Base-by-base conservation (phyloP, 345 rosid species). In the Syzygium aqueum region DNA sequence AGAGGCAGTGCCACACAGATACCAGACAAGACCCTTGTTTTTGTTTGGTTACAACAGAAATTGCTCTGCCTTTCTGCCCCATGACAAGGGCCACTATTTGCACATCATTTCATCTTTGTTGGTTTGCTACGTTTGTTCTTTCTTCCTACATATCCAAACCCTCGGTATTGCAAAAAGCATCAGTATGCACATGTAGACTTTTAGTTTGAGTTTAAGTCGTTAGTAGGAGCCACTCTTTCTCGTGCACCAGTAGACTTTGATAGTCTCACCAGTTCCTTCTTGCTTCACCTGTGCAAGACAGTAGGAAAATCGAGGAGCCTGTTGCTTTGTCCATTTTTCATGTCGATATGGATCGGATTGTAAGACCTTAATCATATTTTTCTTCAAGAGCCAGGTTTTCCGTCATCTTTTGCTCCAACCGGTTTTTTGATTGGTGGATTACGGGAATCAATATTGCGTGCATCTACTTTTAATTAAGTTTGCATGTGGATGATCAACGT, bases 11-110 rank as follows among this genome's bases (percentile, higher is more conserved):
- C 52, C 52, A 19, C 52, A 51, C 78, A 16, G 63, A 86, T 28
- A 86, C 83, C 87, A 83, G 85, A 83, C 85, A 82, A 83, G 50
- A 40, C 33, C 86, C 86, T 12, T 61, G 73, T 40, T 87, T 83
- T 87, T 84, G 77, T 57, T 54, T 83, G 37, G 57, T 53, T 57
- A 51, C 37, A n/a, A 51, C 46, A 51, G 80, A 30, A 10, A 54
- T 56, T 33, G 57, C 57, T 85, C 57, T 37, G n/a, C 43, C 65
- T 30, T 54, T n/a, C 54, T 61, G 73, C 73, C 73, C 73, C 73
- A 61, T 13, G 73, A 61, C 33, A 61, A 61, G 73, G 73, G 73
- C 73, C 73, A 16, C 59, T 84, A 46, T 53, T 27, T 84, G n/a
- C 30, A 56, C 19, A 61, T 63, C 51, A 49, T 59, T 85, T 61